Base-by-base conservation (phyloP, 139 green algal genomes). In the Chlorella sp. region DNA sequence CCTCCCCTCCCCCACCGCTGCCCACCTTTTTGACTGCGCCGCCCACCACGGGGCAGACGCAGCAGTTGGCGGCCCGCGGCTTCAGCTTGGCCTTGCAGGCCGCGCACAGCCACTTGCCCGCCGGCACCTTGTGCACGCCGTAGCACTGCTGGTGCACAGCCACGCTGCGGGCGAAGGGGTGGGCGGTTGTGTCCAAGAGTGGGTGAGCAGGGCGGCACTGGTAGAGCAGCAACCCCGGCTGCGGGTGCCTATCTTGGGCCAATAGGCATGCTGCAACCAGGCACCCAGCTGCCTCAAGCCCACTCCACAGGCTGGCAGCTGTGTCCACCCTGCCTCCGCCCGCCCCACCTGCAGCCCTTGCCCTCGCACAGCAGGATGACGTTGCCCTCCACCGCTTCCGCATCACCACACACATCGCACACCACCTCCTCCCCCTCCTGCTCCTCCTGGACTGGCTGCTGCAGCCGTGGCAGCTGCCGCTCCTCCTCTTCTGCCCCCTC, bases 341-440 rank as follows among this genome's bases (percentile, higher is more conserved):
- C n/a, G n/a, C n/a, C 74, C 28, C 58, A 73, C 77, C 60, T 83
- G 58, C 77, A 83, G 16, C 87, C 87, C 28, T 86, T 51, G 9
- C 89, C 89, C 80, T 92, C 89, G 58, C 89, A 92, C 0, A 92
- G 41, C 83, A 92, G 73, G 32, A 92, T 89, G 48, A 86, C 48
- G 75, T 92, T 91, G 44, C 54, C 84, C 14, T 89, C 84, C 1
- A 51, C 68, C 60, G 73, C 58, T 20, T 89, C 84, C 7, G 7
- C 56, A 28, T 90, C 85, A 32, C 84, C 87, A 26, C 87, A 90
- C 69, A 89, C 76, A 36, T 36, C 76, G 82, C 87, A 90, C 65
- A 74, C 56, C 32, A 51, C 85, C 48, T 90, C 84, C 22, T 89
- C 84, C 32, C 60, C 70, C 36, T 75, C 68, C 38, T 24, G 11